Percentiles rank a stretch among this genome's conserved stretches.
Evolutionary conservation across 345 rosid genomes (phyloP).

Genomic region (Turritis glabra): DNA sequence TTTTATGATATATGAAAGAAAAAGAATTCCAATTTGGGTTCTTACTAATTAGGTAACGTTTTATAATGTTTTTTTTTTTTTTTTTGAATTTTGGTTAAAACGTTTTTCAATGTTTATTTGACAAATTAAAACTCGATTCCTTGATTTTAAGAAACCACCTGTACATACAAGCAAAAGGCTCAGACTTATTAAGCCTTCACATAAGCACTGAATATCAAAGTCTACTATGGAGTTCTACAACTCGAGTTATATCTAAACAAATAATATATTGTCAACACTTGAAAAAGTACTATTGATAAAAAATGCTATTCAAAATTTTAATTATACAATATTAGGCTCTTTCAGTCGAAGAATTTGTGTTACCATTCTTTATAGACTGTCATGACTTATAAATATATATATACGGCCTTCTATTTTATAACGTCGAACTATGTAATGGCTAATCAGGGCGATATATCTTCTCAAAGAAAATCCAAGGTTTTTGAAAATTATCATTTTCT

Average conservation of each 20-base stretch:
- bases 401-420: background rate
- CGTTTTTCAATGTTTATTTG: no score
- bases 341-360: background rate
- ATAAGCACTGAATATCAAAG: background rate
- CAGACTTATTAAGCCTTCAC: background rate
- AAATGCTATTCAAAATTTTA: background rate
- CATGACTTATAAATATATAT: background rate
- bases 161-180: background rate
- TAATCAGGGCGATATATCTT: no score
- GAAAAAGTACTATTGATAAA: background rate
- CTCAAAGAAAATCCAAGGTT: background rate
- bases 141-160: no score
- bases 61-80: no score
- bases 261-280: background rate
- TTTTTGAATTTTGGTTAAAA: no score
- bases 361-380: no score
- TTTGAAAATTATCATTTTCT: background rate
- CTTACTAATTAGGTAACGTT: conserved; percentile 1
- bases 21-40: conserved; percentile 19
- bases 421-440: background rate
- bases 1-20: background rate
- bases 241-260: background rate
- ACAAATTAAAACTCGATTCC: background rate
- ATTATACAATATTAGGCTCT: background rate
- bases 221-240: background rate